These are phyloP conservation scores for Bjerkandera adusta DNA, from an alignment of 1,284 basidiomycete species.

Conservation along the genomic window DNA sequence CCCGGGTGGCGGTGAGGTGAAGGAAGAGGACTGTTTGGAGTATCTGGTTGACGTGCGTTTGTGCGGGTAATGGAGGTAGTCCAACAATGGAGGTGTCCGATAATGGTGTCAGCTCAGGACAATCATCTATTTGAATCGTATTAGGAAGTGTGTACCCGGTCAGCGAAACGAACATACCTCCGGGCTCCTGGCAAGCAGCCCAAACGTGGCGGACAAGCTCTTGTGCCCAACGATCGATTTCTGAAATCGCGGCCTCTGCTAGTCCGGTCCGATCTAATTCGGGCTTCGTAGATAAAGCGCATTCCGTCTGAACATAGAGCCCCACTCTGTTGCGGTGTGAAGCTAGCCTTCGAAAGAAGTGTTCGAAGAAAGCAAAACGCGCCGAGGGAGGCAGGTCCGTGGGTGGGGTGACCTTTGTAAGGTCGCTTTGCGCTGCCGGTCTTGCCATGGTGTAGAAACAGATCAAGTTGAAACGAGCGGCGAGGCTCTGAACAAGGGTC, in stretches of 20 bases:
- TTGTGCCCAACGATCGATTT: slow-evolving; percentile 47
- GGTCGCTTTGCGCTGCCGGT: slow-evolving; percentile 31
- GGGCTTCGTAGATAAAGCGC: slow-evolving; percentile 24
- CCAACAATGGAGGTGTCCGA: slow-evolving; percentile 45
- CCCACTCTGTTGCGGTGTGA: slow-evolving; percentile 43
- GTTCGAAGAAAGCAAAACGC: slow-evolving; percentile 39
- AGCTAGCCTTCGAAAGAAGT: slow-evolving; percentile 45
- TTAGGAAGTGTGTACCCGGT: neutral
- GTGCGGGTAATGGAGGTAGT: slow-evolving; percentile 39
- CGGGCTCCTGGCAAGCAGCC: slow-evolving; percentile 46
- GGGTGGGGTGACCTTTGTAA: slow-evolving; percentile 40
- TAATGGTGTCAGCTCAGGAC: slow-evolving; percentile 39
- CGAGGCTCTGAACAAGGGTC: no score
- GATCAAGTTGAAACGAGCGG: no score
- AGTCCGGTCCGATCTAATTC: slow-evolving; percentile 20
- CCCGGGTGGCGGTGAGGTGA: slow-evolving; percentile 45
- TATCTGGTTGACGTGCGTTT: slow-evolving; percentile 34
- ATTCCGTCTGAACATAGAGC: slow-evolving; percentile 41
- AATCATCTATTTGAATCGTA: slow-evolving; percentile 27
- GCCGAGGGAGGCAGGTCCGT: slow-evolving; percentile 37
- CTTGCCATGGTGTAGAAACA: no score
- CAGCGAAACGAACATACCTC: slow-evolving; percentile 35
- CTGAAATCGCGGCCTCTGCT: slow-evolving; percentile 33
- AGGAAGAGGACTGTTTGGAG: slow-evolving; percentile 52
- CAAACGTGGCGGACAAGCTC: slow-evolving; percentile 43